These are phyloP conservation scores for Sporothrix dimorphospora DNA, from an alignment of 2,329 filamentous ascomycete species.

Conservation along the genomic window DNA sequence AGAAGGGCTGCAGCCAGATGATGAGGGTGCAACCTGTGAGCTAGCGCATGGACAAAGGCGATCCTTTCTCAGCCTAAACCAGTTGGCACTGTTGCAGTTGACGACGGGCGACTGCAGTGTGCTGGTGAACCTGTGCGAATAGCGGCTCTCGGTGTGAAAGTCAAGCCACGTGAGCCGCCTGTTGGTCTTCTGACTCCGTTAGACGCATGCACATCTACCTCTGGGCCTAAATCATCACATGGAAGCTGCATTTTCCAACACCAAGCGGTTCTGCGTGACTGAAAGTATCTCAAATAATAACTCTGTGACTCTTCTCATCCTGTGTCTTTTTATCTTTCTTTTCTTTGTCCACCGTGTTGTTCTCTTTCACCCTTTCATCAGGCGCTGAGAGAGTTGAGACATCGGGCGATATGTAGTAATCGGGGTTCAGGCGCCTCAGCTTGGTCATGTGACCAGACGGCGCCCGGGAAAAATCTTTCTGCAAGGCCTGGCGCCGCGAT, in stretches of 20 bases:
- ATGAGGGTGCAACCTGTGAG: background rate
- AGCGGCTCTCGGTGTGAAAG: background rate
- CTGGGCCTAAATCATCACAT: background rate
- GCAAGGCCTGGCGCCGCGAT: background rate
- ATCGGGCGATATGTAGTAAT: constrained; percentile 17
- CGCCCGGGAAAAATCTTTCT: background rate
- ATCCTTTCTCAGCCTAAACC: background rate
- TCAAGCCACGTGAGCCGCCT: background rate
- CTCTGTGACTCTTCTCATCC: background rate
- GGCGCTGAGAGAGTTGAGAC: constrained; percentile 2
- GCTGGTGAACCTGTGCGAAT: background rate
- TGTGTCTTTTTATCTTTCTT: background rate
- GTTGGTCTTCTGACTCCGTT: background rate
- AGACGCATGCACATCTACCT: background rate
- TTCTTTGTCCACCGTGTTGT: background rate
- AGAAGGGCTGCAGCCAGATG: background rate
- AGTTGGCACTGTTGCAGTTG: constrained; percentile 1
- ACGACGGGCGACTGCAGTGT: background rate
- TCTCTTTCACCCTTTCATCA: background rate
- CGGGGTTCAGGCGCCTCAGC: background rate
- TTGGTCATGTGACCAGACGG: background rate
- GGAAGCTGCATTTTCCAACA: background rate
- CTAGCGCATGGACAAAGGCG: background rate
- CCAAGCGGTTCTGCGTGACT: background rate
- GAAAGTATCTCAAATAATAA: background rate